Conservation (phyloP, 495 filamentous ascomycete genomes). For the Daldinia childiae region DNA sequence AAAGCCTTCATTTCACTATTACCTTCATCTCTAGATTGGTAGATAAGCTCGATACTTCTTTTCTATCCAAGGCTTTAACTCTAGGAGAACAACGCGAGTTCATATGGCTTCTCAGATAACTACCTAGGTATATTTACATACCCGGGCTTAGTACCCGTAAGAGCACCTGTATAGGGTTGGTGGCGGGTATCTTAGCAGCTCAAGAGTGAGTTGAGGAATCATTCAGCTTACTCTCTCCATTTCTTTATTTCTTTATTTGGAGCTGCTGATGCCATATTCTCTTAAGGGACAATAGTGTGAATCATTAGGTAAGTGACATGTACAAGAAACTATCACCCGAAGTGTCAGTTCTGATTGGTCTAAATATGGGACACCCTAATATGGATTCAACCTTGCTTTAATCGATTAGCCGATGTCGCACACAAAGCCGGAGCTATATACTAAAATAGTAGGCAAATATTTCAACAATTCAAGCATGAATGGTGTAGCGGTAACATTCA, state of each 20-base stretch:
- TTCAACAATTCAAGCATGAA: constrained; percentile 6
- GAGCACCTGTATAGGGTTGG: no score
- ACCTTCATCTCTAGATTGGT: no score
- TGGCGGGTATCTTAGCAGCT: not conserved
- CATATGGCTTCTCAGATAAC: no score
- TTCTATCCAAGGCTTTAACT: no score
- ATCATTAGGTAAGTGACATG: not conserved
- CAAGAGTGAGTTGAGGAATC: not conserved
- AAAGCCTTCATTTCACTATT: no score
- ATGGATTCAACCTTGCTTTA: not conserved
- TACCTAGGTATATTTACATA: no score
- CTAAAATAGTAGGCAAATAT: not conserved
- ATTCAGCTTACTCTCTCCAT: not conserved
- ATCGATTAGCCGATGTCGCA: not conserved
- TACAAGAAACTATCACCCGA: not conserved
- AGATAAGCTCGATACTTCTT: no score
- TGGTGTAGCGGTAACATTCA: constrained; percentile 21
- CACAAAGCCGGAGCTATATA: not conserved
- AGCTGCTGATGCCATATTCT: not conserved
- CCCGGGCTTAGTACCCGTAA: no score
- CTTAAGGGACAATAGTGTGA: not conserved
- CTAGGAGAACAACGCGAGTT: no score
- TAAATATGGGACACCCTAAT: not conserved
- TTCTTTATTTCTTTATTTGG: not conserved
- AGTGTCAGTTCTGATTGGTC: not conserved